Base-by-base conservation (phyloP, 1,284 basidiomycete genomes). In the Irpex sp. region DNA sequence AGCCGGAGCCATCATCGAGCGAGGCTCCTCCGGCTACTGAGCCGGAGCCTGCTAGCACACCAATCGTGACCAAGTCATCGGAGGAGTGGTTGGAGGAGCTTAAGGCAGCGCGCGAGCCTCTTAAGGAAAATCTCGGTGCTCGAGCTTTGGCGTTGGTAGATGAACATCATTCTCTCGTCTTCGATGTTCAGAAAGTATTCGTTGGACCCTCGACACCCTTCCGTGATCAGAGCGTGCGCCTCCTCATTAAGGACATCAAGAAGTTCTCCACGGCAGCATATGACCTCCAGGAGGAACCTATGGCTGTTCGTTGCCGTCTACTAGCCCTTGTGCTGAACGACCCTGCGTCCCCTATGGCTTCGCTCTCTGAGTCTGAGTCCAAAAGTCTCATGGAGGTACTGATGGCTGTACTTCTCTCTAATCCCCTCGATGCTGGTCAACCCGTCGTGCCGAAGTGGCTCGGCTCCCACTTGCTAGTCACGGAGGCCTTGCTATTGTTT, bases 161-260 rank as follows among this genome's bases (percentile, higher is more conserved):
- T 72, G 86, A 91, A 65, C 91, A 96, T 69, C 87, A 92, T 6
- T 88, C 90, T 5, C 83, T 98, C 54, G 89, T 98, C 57, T 97
- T 97, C 72, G 96, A 98, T 71, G 85, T 97, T 58, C 89, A 92
- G 69, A 82, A 83, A 37, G 90, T 91, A 9, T 94, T 96, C 75
- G 82, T 90, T 60, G 86, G 87, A 31, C 79, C 84, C 1, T 77
- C 80, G 51, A 85, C 82, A 57, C 81, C 80, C 37, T 83, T 88
- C 69, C 87, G 89, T 67, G 79, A 83, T 47, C 76, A 86, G 66
- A 85, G 88, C 11, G 81, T 91, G 56, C 82, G 81, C 49, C 80
- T 85, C 60, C 81, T 94, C 60, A 80, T 93, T 60, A 87, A 89
- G 48, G 91, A 93, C 70, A 83, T 94, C 71, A 86, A 86, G 62